Evolutionary conservation across 192 early-diverging fungal species (phyloP).

Genomic region (Coemansia sp.): DNA sequence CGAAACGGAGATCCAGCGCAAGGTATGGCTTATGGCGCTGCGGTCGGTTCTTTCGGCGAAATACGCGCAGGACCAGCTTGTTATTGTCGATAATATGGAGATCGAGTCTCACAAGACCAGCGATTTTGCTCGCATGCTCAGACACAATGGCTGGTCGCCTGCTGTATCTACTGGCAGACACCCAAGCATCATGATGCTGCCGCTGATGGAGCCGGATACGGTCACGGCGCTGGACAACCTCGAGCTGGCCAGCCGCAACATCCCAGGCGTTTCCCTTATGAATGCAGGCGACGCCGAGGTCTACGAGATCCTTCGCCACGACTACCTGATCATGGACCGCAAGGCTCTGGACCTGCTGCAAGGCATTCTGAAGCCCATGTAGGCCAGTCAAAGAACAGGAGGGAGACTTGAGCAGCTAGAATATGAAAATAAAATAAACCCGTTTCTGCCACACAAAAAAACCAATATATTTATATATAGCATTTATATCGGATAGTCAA

Average conservation of each 20-base stretch:
- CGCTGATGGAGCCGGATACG: constrained; percentile 40
- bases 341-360: constrained; percentile 62
- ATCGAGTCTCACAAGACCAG: constrained; percentile 58
- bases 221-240: constrained; percentile 49
- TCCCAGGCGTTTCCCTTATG: constrained; percentile 60
- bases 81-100: constrained; percentile 71
- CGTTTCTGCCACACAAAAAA: too few species aligned
- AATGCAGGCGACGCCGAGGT: constrained; percentile 65
- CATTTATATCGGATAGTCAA: too few species aligned
- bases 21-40: constrained; percentile 82
- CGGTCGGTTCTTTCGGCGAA: constrained; percentile 84
- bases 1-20: constrained; percentile 75
- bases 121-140: constrained; percentile 53
- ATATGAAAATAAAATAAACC: too few species aligned
- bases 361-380: constrained; percentile 52
- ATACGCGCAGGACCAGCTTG: constrained; percentile 83
- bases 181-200: constrained; percentile 34
- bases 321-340: constrained; percentile 66
- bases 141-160: constrained; percentile 41
- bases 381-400: too few species aligned
- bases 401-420: too few species aligned
- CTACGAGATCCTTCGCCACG: constrained; percentile 63
- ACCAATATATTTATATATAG: too few species aligned
- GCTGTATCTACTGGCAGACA: constrained; percentile 16
- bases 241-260: constrained; percentile 60